Conservation (phyloP, 2,329 filamentous ascomycete species). For the Penicillium capsulatum region DNA sequence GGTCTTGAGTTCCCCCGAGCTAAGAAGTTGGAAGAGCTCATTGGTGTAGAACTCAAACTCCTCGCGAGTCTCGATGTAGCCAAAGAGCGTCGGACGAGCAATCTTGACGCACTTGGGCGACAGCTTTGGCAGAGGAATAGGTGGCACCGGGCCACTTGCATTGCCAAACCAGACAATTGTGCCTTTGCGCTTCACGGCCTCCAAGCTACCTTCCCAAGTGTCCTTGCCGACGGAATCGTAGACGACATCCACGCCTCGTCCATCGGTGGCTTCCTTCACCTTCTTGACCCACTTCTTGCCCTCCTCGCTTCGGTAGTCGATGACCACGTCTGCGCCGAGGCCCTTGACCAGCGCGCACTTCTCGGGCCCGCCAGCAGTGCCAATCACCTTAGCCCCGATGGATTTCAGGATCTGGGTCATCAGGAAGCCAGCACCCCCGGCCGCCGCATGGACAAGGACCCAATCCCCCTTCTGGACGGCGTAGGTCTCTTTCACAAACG, state of each 20-base stretch:
- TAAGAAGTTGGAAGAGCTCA: slow-evolving; percentile 70
- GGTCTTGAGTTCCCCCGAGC: slow-evolving; percentile 65
- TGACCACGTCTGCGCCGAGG: slow-evolving; percentile 63
- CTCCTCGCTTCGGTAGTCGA: slow-evolving; percentile 81
- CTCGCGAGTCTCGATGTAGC: slow-evolving; percentile 64
- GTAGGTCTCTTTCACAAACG: slow-evolving; percentile 70
- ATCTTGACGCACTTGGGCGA: slow-evolving; percentile 72
- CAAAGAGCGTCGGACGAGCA: slow-evolving; percentile 67
- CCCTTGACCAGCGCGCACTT: slow-evolving; percentile 67
- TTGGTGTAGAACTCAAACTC: slow-evolving; percentile 66
- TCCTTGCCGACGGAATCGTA: slow-evolving; percentile 83
- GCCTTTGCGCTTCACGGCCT: slow-evolving; percentile 72
- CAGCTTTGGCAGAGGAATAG: slow-evolving; percentile 57
- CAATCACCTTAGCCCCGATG: slow-evolving; percentile 73
- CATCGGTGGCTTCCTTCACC: slow-evolving; percentile 78
- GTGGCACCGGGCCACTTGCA: slow-evolving; percentile 73
- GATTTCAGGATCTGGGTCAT: slow-evolving; percentile 69
- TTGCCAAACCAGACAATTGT: slow-evolving; percentile 77
- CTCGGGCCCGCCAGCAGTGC: slow-evolving; percentile 67
- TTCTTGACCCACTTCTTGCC: slow-evolving; percentile 72
- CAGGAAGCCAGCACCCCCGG: slow-evolving; percentile 73
- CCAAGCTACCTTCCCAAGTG: slow-evolving; percentile 75
- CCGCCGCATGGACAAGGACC: slow-evolving; percentile 79
- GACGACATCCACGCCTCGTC: slow-evolving; percentile 69
- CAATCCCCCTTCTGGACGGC: slow-evolving; percentile 70